Percentiles rank a stretch among this genome's conserved stretches.
phyloP scores from a whole-genome alignment of 176 grass and related monocot genomes.

The Phoenix dactylifera region DNA sequence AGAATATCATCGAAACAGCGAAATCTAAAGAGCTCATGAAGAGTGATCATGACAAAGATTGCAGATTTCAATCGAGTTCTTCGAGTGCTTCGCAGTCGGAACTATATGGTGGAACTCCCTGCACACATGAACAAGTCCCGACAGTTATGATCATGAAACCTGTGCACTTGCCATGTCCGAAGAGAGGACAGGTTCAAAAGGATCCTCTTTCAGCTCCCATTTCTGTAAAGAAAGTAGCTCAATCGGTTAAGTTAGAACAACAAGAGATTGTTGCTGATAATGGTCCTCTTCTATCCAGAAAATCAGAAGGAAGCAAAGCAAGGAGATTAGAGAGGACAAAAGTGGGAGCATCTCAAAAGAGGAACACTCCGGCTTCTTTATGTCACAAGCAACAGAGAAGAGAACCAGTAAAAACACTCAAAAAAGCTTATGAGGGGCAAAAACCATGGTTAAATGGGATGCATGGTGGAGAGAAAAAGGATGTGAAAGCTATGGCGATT shows the following conservation, averaged over 20 bases:
- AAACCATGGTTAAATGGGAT: slow-evolving; percentile 24
- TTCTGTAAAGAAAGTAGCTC: slow-evolving; percentile 6
- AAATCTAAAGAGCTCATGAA: slow-evolving; percentile 41
- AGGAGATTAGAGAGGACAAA: slow-evolving; percentile 15
- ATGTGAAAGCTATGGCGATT: slow-evolving; percentile 19
- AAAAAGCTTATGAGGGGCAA: slow-evolving; percentile 22
- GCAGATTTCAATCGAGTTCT: slow-evolving; percentile 4
- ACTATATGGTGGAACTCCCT: not conserved
- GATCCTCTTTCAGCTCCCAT: slow-evolving; percentile 7
- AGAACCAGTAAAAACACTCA: slow-evolving; percentile 8
- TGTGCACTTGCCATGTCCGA: slow-evolving; percentile 14
- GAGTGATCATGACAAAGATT: slow-evolving; percentile 18
- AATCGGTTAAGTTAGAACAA: slow-evolving; percentile 17
- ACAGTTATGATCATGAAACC: slow-evolving; percentile 22
- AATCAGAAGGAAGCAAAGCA: slow-evolving; percentile 5
- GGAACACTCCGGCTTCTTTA: slow-evolving; percentile 13
- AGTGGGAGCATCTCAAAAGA: slow-evolving; percentile 19
- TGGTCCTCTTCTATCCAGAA: not conserved
- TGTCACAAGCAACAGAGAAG: slow-evolving; percentile 19
- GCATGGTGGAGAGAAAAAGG: slow-evolving; percentile 30
- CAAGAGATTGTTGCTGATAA: slow-evolving; percentile 17
- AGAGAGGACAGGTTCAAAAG: not conserved
- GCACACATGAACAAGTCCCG: not conserved
- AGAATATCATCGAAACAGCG: slow-evolving; percentile 33
- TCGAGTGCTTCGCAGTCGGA: not conserved